Conservation (phyloP, 2,329 filamentous ascomycete genomes). For the Colletotrichum lindemuthianum region DNA sequence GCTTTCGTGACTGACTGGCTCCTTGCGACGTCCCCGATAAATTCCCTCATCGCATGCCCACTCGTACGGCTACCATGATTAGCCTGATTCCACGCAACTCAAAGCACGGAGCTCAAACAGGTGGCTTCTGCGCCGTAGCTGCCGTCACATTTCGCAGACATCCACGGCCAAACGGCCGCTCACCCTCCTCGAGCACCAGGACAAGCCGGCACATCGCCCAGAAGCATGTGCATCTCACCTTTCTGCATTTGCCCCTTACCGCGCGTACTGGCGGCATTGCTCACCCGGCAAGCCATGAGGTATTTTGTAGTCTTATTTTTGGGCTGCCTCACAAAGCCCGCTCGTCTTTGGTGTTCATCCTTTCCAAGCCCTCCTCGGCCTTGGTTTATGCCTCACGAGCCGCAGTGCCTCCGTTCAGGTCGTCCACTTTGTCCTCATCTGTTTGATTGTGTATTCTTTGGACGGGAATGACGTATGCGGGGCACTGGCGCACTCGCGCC, state of each 20-base stretch:
- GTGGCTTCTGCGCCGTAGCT: conserved; percentile 13
- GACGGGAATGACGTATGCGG: conserved; percentile 35
- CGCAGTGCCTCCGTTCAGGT: conserved; percentile 3
- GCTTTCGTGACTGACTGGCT: conserved; percentile 12
- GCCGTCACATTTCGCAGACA: conserved; percentile 31
- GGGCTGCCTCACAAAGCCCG: conserved; percentile 28
- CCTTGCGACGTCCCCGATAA: conserved; percentile 24
- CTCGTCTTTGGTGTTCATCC: conserved; percentile 2
- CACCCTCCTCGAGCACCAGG: not conserved
- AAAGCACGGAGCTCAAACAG: conserved; percentile 22
- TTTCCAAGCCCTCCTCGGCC: conserved; percentile 17
- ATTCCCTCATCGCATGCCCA: conserved; percentile 36
- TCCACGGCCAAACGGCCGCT: conserved; percentile 15
- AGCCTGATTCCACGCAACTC: conserved; percentile 31
- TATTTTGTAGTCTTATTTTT: conserved; percentile 1
- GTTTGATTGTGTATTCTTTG: conserved; percentile 4
- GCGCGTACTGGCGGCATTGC: conserved; percentile 21
- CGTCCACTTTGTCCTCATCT: not conserved
- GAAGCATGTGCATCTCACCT: conserved; percentile 27
- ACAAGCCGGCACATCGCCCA: conserved; percentile 17
- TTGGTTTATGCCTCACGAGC: not conserved
- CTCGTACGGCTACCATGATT: conserved; percentile 30
- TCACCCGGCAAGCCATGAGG: not conserved
- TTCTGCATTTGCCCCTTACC: not conserved
- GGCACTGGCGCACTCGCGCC: conserved; percentile 6